Conservation (phyloP, 2,329 filamentous ascomycete species). For the Ceratocystis ficicola region DNA sequence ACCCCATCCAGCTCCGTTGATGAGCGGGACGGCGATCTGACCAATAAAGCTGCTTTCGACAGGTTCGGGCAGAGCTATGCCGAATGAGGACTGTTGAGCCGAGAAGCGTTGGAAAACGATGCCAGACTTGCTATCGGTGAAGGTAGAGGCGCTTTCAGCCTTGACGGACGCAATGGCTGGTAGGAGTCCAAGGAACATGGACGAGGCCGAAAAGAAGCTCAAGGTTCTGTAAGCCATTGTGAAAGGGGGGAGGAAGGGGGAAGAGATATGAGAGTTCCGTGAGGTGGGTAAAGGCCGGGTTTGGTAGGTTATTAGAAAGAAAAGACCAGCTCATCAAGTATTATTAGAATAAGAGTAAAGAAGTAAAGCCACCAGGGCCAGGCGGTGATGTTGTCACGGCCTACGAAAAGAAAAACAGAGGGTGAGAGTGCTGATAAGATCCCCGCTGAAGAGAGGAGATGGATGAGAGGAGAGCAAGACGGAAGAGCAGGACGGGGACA, state of each 20-base stretch:
- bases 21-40: conserved; percentile 34
- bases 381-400: conserved; percentile 14
- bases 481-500: conserved; percentile 11
- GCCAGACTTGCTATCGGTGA: conserved; percentile 21
- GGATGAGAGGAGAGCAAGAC: conserved; percentile 7
- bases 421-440: background rate
- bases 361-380: conserved; percentile 21
- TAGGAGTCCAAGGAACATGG: conserved; percentile 17
- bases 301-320: background rate
- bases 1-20: conserved; percentile 35
- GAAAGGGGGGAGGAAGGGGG: background rate
- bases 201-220: conserved; percentile 18
- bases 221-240: conserved; percentile 15
- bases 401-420: conserved; percentile 15
- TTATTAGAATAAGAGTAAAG: conserved; percentile 10
- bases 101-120: conserved; percentile 28
- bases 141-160: conserved; percentile 14
- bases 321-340: conserved; percentile 2
- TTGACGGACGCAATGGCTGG: conserved; percentile 2
- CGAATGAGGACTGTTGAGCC: conserved; percentile 31
- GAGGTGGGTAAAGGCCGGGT: background rate
- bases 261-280: background rate
- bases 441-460: conserved; percentile 16
- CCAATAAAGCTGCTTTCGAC: conserved; percentile 35
- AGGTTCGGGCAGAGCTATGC: conserved; percentile 33